Evolutionary conservation across 2,329 filamentous ascomycete species (phyloP).

Genomic region (Rhynchosporium secalis): DNA sequence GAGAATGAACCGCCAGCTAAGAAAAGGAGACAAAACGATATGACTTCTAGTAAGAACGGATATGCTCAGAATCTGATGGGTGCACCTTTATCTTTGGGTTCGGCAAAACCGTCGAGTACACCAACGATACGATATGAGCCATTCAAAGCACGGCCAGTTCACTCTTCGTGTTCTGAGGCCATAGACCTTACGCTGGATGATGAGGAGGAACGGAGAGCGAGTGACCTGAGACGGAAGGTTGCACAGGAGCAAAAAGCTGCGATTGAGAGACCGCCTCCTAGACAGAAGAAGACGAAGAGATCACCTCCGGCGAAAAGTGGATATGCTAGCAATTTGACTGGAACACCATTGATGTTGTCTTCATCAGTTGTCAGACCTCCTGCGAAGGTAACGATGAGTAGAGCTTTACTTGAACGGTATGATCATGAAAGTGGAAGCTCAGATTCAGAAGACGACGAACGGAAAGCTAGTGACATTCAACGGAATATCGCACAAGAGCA

Average conservation of each 20-base stretch:
- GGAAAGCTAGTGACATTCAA: not conserved
- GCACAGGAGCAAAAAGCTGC: conserved; percentile 4
- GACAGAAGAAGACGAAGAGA: conserved; percentile 24
- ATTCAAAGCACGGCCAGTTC: conserved; percentile 23
- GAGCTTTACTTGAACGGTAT: no score
- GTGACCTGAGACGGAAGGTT: conserved; percentile 4
- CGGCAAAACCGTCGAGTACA: conserved; percentile 39
- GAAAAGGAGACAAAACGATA: conserved; percentile 43
- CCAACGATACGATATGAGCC: conserved; percentile 33
- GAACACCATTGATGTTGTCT: conserved; percentile 31
- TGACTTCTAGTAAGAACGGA: conserved; percentile 47
- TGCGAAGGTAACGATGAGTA: not conserved
- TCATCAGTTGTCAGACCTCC: conserved; percentile 4
- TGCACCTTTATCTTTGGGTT: conserved; percentile 45
- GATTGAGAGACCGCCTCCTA: conserved; percentile 9
- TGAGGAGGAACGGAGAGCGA: conserved; percentile 18
- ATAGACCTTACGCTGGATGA: conserved; percentile 36
- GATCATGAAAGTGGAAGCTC: no score
- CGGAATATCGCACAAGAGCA: conserved; percentile 3
- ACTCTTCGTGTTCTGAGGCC: conserved; percentile 10
- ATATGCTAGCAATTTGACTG: conserved; percentile 38
- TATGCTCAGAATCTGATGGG: conserved; percentile 55
- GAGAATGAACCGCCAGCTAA: conserved; percentile 43
- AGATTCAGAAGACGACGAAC: conserved; percentile 21
- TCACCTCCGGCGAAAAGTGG: conserved; percentile 26